These are phyloP conservation scores for Condylostoma magnum DNA, from an alignment of 169 alveolate genomes.

Conservation along the genomic window DNA sequence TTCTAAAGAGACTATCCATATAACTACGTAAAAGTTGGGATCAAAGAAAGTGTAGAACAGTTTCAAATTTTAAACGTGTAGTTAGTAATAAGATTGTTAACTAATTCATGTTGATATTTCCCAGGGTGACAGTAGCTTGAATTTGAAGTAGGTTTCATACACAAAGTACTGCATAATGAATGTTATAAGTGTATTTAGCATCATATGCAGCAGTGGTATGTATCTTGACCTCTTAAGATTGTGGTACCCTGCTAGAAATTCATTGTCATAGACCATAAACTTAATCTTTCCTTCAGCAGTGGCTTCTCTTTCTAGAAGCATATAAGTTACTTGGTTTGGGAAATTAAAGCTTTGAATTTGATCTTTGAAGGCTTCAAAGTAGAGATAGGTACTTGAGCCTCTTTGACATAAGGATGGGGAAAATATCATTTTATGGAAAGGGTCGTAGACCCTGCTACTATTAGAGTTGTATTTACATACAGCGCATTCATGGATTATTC, in stretches of 20 bases:
- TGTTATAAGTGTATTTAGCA: constrained; percentile 6
- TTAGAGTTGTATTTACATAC: neutral
- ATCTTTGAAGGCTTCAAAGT: neutral
- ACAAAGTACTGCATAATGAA: constrained; percentile 25
- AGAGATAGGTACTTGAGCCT: neutral
- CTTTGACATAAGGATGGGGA: constrained; percentile 8
- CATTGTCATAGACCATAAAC: constrained; percentile 30
- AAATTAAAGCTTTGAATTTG: neutral
- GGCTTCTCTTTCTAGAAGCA: neutral
- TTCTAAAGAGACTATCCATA: no score
- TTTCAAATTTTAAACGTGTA: no score
- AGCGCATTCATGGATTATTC: constrained; percentile 10
- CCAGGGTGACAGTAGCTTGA: neutral
- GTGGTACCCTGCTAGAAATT: constrained; percentile 16
- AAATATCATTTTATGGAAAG: constrained; percentile 10
- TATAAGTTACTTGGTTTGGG: neutral
- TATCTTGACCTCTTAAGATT: constrained; percentile 7
- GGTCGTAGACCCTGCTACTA: constrained; percentile 2
- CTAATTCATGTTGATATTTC: no score
- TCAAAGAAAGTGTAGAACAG: no score
- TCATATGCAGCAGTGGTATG: constrained; percentile 12
- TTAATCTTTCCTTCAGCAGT: neutral
- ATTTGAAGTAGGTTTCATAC: neutral
- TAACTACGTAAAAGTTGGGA: no score
- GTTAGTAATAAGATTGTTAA: no score